Evolutionary conservation across 1,284 basidiomycete species (phyloP).

Genomic region (Flammula alnicola): DNA sequence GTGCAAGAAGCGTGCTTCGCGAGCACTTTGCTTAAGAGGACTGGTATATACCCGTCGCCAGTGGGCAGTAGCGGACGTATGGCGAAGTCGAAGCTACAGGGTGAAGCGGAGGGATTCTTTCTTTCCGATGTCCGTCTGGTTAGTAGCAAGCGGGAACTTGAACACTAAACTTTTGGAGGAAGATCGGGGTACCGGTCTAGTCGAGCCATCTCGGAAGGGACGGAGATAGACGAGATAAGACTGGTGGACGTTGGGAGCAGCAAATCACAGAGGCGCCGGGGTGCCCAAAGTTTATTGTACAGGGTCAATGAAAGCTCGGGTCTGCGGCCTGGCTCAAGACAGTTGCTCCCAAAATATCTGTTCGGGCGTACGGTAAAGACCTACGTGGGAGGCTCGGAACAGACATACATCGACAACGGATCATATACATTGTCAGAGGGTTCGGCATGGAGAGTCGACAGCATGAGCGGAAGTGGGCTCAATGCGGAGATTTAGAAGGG

Average conservation of each 20-base stretch:
- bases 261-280: not conserved
- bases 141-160: not conserved
- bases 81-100: not conserved
- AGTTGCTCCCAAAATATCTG: conserved; percentile 1
- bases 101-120: not conserved
- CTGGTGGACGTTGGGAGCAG: not conserved
- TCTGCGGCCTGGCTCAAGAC: not conserved
- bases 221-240: not conserved
- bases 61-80: not conserved
- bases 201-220: not conserved
- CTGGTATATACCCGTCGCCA: not conserved
- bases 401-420: conserved; percentile 13
- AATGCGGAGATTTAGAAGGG: conserved; percentile 11
- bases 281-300: not conserved
- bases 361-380: not conserved
- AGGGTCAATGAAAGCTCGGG: not conserved
- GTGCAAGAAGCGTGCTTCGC: conserved; percentile 2
- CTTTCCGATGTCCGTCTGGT: not conserved
- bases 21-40: not conserved
- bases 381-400: conserved; percentile 5
- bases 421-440: conserved; percentile 10
- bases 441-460: conserved; percentile 12
- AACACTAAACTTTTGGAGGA: not conserved
- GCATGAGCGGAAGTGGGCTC: conserved; percentile 2
- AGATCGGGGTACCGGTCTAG: not conserved